phyloP scores from a whole-genome alignment of 2,329 filamentous ascomycete species.

The Seiridium cupressi region DNA sequence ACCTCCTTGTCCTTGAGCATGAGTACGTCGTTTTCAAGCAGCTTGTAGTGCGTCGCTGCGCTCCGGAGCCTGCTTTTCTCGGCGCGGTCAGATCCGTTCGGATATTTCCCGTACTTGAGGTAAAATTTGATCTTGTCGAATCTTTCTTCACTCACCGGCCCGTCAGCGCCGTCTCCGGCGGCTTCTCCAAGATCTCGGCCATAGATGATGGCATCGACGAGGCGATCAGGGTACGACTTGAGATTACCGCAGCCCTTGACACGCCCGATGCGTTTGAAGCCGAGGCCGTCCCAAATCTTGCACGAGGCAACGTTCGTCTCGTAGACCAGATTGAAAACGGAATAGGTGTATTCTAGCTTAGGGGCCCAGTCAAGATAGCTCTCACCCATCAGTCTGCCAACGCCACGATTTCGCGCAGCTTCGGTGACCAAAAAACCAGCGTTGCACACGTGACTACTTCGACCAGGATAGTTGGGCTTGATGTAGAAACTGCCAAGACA shows the following conservation, averaged over 20 bases:
- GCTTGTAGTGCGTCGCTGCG: constrained; percentile 92
- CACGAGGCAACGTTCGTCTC: constrained; percentile 90
- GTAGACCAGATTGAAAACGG: constrained; percentile 92
- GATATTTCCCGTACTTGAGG: constrained; percentile 91
- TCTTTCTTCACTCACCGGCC: constrained; percentile 89
- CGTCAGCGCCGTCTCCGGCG: constrained; percentile 47
- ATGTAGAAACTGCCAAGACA: constrained; percentile 92
- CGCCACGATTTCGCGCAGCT: constrained; percentile 69
- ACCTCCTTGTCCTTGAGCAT: constrained; percentile 99
- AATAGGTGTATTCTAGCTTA: constrained; percentile 83
- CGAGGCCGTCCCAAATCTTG: constrained; percentile 87
- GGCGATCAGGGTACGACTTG: constrained; percentile 64
- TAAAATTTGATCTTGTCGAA: constrained; percentile 99
- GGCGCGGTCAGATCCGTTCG: constrained; percentile 85
- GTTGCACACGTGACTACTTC: constrained; percentile 90
- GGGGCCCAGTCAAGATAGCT: constrained; percentile 76
- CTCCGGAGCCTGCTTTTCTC: constrained; percentile 94
- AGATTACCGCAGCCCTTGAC: constrained; percentile 72
- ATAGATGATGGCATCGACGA: constrained; percentile 76
- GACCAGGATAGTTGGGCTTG: constrained; percentile 89
- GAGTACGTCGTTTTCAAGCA: constrained; percentile 73
- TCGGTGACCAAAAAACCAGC: constrained; percentile 76
- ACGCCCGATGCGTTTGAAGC: constrained; percentile 88
- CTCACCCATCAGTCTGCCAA: constrained; percentile 74
- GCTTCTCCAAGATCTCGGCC: constrained; percentile 59